A percentile compares a stretch with the other conserved stretches of the same genome.
phyloP scores from a whole-genome alignment of 805 yeast genomes.

The Hanseniaspora nectarophila region DNA sequence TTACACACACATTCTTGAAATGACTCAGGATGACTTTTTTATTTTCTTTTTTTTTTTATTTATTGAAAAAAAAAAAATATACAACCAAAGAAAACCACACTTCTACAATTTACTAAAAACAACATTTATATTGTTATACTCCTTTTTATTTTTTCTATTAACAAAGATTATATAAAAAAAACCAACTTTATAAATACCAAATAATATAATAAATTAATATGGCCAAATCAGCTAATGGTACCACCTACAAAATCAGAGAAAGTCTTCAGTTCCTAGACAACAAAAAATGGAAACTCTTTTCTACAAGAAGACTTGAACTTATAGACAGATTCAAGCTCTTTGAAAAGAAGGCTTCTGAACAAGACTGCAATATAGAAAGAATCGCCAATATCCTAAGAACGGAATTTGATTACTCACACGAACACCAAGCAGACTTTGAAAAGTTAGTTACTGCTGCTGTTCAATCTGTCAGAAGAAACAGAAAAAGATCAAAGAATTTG shows the following conservation, averaged over 20 bases:
- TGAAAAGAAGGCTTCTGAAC: conserved; percentile 79
- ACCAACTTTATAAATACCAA: not conserved
- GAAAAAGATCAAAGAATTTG: conserved; percentile 43
- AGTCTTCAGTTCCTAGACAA: conserved; percentile 70
- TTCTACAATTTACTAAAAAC: too few relatives aligned
- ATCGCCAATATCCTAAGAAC: conserved; percentile 67
- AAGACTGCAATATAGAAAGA: conserved; percentile 64
- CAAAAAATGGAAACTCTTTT: conserved; percentile 74
- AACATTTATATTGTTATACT: too few relatives aligned
- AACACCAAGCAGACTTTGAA: conserved; percentile 62
- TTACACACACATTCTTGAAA: not conserved
- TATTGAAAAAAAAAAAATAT: not conserved
- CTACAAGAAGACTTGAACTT: conserved; percentile 78
- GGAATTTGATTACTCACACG: conserved; percentile 62
- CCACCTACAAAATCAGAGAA: conserved; percentile 34
- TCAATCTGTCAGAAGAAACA: conserved; percentile 81
- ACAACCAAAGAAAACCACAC: not conserved
- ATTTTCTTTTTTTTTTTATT: not conserved
- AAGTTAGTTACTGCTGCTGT: conserved; percentile 85
- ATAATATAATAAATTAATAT: conserved; percentile 13
- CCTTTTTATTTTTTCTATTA: too few relatives aligned
- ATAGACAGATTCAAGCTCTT: conserved; percentile 59
- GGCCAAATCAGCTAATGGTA: conserved; percentile 25
- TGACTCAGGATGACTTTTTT: not conserved
- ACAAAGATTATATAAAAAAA: not conserved